Percentiles rank a stretch among this genome's conserved stretches.
phyloP scores from a whole-genome alignment of 805 yeast species.

The Barnettozyma sucrosica region DNA sequence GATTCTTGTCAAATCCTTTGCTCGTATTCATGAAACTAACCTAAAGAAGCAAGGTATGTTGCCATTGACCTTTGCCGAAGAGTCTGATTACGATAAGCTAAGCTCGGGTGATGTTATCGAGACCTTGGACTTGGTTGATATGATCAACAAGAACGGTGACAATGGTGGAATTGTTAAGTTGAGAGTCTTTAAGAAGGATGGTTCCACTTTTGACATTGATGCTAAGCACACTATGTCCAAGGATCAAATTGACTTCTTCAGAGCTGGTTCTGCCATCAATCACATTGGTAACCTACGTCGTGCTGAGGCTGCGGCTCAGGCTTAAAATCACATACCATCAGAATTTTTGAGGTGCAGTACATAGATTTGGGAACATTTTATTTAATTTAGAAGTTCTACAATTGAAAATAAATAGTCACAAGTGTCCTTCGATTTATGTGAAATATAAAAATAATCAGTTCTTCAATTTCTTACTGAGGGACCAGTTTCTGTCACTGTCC shows the following conservation, averaged over 20 bases:
- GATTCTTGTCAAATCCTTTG: conserved; percentile 89
- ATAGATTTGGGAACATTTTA: not conserved
- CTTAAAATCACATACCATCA: not conserved
- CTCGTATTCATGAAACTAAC: conserved; percentile 97
- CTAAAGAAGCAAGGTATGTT: conserved; percentile 97
- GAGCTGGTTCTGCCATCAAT: conserved; percentile 96
- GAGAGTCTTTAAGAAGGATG: conserved; percentile 68
- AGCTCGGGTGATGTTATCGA: conserved; percentile 71
- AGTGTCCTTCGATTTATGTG: not conserved
- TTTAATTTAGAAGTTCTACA: not conserved
- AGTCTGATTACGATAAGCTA: conserved; percentile 79
- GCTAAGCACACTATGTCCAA: conserved; percentile 95
- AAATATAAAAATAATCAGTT: not conserved
- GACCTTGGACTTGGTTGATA: conserved; percentile 66
- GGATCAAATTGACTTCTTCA: conserved; percentile 94
- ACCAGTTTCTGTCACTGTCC: conserved; percentile 69
- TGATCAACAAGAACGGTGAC: conserved; percentile 76
- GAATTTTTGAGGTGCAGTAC: not conserved
- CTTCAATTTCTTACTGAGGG: conserved; percentile 45
- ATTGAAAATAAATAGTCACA: not conserved
- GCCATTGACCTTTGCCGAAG: conserved; percentile 89
- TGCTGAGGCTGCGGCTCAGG: conserved; percentile 22
- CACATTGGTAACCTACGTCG: conserved; percentile 63
- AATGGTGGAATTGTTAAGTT: conserved; percentile 79
- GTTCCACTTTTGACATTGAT: conserved; percentile 61